phyloP scores from a whole-genome alignment of 106 monocot genomes.

The Dendrobium catenatum region DNA sequence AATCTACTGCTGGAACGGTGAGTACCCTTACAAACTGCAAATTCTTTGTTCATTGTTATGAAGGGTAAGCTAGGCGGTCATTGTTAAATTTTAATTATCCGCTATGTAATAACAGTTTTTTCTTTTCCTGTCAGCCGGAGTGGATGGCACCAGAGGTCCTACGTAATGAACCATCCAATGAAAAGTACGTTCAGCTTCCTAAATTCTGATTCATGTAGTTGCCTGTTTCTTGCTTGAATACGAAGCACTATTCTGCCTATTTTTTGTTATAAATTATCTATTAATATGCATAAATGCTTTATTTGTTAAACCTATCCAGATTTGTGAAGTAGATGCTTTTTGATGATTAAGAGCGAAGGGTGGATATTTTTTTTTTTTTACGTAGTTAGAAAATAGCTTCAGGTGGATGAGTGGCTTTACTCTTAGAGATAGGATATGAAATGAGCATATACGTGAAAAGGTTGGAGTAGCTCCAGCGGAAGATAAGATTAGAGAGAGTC shows the following conservation, averaged over 20 bases:
- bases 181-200: constrained; percentile 64
- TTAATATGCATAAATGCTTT: no score
- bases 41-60: not conserved
- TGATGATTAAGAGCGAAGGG: no score
- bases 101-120: not conserved
- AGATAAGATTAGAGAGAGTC: no score
- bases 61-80: not conserved
- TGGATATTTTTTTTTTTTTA: no score
- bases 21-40: constrained; percentile 7
- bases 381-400: no score
- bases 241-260: not conserved
- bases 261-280: no score
- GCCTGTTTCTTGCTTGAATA: not conserved
- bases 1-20: constrained; percentile 95
- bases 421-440: no score
- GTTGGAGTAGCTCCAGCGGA: no score
- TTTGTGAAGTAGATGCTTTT: no score
- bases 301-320: no score
- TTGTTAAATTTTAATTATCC: not conserved
- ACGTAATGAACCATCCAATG: constrained; percentile 92
- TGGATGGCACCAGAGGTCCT: constrained; percentile 99
- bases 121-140: constrained; percentile 50
- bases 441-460: no score
- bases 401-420: no score
- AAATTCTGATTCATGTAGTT: not conserved